phyloP scores from a whole-genome alignment of 371 early-diverging fungal genomes.

The Rhizomucor pusillus region DNA sequence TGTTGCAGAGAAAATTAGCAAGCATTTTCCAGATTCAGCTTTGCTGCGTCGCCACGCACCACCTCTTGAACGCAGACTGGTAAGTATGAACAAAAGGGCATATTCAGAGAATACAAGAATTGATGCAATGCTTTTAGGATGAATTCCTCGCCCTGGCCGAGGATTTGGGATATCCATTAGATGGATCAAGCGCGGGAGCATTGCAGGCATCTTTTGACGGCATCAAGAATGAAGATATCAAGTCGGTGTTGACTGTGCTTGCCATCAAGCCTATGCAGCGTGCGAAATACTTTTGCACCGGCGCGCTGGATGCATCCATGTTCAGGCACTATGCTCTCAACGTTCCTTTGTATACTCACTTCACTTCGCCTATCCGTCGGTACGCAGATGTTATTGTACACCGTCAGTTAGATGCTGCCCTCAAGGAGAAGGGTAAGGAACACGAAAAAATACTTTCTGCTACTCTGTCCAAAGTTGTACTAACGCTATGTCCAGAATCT shows the following conservation, averaged over 20 bases:
- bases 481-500: too few species aligned
- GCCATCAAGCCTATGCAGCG: conserved; percentile 90
- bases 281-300: conserved; percentile 94
- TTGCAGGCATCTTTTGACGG: conserved; percentile 71
- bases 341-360: conserved; percentile 92
- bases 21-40: conserved; percentile 86
- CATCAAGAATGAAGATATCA: conserved; percentile 52
- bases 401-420: conserved; percentile 68
- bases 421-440: conserved; percentile 25
- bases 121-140: conserved; percentile 24
- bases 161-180: conserved; percentile 48
- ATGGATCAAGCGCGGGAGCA: conserved; percentile 50
- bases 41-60: conserved; percentile 87
- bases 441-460: too few species aligned
- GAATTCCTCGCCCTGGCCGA: conserved; percentile 59
- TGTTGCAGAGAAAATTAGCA: conserved; percentile 90
- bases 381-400: conserved; percentile 99
- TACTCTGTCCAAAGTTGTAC: too few species aligned
- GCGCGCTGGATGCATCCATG: conserved; percentile 57
- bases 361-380: conserved; percentile 98
- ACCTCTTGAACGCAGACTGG: conserved; percentile 68
- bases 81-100: too few species aligned
- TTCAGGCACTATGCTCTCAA: conserved; percentile 87
- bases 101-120: too few species aligned
- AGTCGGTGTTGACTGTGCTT: conserved; percentile 61